A percentile compares a stretch with the other conserved stretches of the same genome.
These are phyloP conservation scores for Psophocarpus tetragonolobus DNA, from an alignment of 306 rosid genomes.

Conservation along the genomic window DNA sequence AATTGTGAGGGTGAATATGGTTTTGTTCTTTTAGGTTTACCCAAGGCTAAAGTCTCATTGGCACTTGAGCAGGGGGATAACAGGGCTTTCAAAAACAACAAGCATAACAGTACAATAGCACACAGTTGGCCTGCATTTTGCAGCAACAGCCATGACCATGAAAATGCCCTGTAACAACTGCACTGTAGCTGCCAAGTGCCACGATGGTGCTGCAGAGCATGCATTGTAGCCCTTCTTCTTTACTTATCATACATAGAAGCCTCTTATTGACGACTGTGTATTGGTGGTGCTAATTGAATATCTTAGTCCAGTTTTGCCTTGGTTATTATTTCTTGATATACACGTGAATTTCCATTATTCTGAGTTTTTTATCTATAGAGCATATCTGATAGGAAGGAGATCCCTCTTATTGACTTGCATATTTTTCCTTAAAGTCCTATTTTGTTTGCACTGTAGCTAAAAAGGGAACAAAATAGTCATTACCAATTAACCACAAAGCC, in stretches of 20 bases:
- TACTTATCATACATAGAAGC: conserved; percentile 20
- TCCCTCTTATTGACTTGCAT: conserved; percentile 8
- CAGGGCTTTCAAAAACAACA: neutral
- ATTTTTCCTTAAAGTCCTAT: conserved; percentile 2
- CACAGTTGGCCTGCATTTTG: neutral
- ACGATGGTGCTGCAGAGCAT: neutral
- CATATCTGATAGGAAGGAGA: conserved; percentile 20
- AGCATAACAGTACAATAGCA: neutral
- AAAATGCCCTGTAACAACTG: neutral
- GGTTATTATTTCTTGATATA: conserved; percentile 4
- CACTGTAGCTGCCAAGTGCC: neutral
- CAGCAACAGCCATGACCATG: neutral
- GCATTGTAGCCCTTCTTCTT: neutral
- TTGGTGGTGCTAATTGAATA: conserved; percentile 24
- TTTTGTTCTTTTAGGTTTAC: neutral
- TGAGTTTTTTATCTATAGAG: conserved; percentile 20
- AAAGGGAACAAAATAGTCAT: conserved; percentile 6
- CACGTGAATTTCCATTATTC: conserved; percentile 9
- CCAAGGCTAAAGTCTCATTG: neutral
- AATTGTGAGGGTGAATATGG: neutral
- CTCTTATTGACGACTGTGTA: conserved; percentile 14
- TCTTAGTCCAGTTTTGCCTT: conserved; percentile 11
- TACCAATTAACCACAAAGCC: conserved; percentile 7
- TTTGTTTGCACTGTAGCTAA: neutral
- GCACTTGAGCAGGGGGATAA: neutral